These are phyloP conservation scores for Teunomyces panamensis DNA, from an alignment of 805 yeast species.

Conservation along the genomic window DNA sequence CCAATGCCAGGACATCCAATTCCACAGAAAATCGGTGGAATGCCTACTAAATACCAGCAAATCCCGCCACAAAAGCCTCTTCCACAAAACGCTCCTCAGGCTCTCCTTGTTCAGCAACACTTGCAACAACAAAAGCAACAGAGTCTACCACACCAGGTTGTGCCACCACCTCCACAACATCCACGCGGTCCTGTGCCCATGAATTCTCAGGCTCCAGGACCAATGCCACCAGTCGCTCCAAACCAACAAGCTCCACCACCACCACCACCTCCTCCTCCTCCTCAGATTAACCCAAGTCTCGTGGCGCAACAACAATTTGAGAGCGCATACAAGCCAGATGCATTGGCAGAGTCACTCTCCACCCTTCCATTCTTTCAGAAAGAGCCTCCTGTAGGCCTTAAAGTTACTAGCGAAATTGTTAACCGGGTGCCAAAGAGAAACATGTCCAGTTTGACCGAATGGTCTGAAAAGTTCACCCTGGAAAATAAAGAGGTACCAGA, in stretches of 20 bases:
- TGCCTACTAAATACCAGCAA: neutral
- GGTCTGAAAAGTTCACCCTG: conserved; percentile 50
- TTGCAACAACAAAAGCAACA: conserved; percentile 8
- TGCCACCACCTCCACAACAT: conserved; percentile 7
- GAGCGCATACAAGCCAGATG: neutral
- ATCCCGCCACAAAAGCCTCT: neutral
- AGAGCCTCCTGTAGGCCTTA: neutral
- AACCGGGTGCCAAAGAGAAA: conserved; percentile 21
- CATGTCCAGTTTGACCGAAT: conserved; percentile 36
- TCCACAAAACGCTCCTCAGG: neutral
- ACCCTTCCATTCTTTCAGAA: neutral
- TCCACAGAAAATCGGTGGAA: neutral
- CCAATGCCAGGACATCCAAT: neutral
- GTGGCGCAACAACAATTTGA: conserved; percentile 1
- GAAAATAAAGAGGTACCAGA: conserved; percentile 43
- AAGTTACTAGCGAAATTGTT: conserved; percentile 5
- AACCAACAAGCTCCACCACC: neutral
- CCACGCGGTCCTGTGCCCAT: conserved; percentile 4
- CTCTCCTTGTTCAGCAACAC: conserved; percentile 1
- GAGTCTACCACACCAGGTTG: conserved; percentile 10
- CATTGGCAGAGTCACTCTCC: conserved; percentile 3
- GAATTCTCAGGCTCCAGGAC: neutral
- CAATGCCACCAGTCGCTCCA: neutral
- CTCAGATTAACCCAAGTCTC: conserved; percentile 7
- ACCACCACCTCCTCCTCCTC: neutral